phyloP scores from a whole-genome alignment of 2,329 filamentous ascomycete genomes.

The Xylariaceae sp. region DNA sequence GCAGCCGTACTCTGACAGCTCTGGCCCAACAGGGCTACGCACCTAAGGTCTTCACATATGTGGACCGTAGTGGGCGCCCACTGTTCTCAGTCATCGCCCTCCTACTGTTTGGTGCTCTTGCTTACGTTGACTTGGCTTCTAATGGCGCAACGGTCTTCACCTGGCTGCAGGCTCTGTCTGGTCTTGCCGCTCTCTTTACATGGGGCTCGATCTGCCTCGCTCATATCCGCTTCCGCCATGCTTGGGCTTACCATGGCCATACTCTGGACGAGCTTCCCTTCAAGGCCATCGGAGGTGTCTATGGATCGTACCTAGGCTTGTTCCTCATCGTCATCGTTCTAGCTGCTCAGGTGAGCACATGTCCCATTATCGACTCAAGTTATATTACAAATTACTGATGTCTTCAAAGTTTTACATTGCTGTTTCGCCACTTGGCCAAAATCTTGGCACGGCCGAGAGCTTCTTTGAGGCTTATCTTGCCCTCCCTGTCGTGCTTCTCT shows the following conservation, averaged over 20 bases:
- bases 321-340: slow-evolving; percentile 61
- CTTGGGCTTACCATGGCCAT: slow-evolving; percentile 67
- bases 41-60: slow-evolving; percentile 60
- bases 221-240: slow-evolving; percentile 71
- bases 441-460: slow-evolving; percentile 46
- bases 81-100: slow-evolving; percentile 55
- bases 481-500: slow-evolving; percentile 58
- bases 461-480: slow-evolving; percentile 64
- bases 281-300: slow-evolving; percentile 63
- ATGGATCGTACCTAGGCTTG: slow-evolving; percentile 69
- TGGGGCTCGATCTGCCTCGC: slow-evolving; percentile 73
- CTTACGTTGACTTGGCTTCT: slow-evolving; percentile 52
- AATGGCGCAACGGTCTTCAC: slow-evolving; percentile 60
- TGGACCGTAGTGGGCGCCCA: slow-evolving; percentile 63
- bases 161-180: slow-evolving; percentile 71
- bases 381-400: background rate
- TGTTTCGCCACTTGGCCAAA: slow-evolving; percentile 41
- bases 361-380: background rate
- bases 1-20: slow-evolving; percentile 63
- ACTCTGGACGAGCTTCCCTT: slow-evolving; percentile 72
- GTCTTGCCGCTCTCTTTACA: slow-evolving; percentile 68
- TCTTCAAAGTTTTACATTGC: slow-evolving; percentile 51
- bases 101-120: slow-evolving; percentile 57
- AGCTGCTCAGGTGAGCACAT: slow-evolving; percentile 54
- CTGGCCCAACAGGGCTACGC: slow-evolving; percentile 65